These are phyloP conservation scores for Hyaloscypha finlandica DNA, from an alignment of 495 filamentous ascomycete species.

Conservation along the genomic window DNA sequence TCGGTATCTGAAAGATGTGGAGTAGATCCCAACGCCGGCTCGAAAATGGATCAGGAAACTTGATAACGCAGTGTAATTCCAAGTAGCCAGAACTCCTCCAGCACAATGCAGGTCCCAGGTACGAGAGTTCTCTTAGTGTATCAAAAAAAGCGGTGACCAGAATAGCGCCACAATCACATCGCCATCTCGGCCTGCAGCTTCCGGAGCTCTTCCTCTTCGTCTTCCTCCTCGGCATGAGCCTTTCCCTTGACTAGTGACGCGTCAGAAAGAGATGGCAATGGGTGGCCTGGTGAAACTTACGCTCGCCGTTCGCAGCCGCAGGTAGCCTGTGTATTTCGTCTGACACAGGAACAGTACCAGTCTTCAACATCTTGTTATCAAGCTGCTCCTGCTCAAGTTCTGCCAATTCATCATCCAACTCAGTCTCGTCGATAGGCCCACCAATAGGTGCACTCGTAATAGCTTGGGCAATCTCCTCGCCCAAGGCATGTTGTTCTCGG, in stretches of 20 bases:
- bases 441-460: constrained; percentile 73
- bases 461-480: constrained; percentile 85
- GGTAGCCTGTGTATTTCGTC: constrained; percentile 75
- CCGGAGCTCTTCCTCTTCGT: constrained; percentile 93
- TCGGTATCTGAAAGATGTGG: constrained; percentile 27
- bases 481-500: constrained; percentile 86
- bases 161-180: constrained; percentile 59
- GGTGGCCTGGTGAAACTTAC: constrained; percentile 53
- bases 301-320: constrained; percentile 66
- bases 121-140: constrained; percentile 18
- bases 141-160: constrained; percentile 19
- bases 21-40: constrained; percentile 34
- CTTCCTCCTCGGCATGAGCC: constrained; percentile 69
- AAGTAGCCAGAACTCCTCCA: constrained; percentile 27
- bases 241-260: constrained; percentile 61
- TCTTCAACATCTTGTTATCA: constrained; percentile 91
- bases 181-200: constrained; percentile 98
- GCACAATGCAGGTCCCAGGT: constrained; percentile 28
- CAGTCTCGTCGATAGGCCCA: constrained; percentile 80
- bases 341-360: constrained; percentile 68
- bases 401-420: constrained; percentile 78
- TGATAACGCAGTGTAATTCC: constrained; percentile 21
- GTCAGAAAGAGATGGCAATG: constrained; percentile 14
- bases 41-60: constrained; percentile 29
- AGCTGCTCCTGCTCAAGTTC: constrained; percentile 82